A percentile compares a stretch with the other conserved stretches of the same genome.
Conservation (phyloP, 2,329 filamentous ascomycete species). For the Arachnopeziza araneosa region DNA sequence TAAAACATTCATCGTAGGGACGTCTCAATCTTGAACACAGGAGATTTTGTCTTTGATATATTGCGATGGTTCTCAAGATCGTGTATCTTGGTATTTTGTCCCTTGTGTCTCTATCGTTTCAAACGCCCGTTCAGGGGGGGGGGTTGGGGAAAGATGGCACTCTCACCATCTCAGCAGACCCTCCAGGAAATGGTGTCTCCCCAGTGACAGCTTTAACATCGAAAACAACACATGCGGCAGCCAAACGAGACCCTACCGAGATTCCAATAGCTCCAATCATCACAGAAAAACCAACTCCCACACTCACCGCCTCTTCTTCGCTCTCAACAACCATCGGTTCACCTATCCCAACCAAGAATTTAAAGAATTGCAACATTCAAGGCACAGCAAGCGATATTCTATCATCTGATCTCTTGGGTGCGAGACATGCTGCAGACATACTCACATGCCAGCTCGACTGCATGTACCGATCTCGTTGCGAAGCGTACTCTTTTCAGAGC, state of each 20-base stretch:
- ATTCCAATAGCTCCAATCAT: background rate
- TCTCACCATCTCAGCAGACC: background rate
- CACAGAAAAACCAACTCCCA: background rate
- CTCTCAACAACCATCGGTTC: background rate
- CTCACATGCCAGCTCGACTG: conserved; percentile 12
- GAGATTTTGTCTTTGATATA: background rate
- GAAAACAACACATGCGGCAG: background rate
- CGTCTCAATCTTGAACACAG: background rate
- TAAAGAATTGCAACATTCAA: conserved; percentile 13
- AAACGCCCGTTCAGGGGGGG: background rate
- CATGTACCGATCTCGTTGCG: conserved; percentile 9
- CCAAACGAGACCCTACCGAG: background rate
- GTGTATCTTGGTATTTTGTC: background rate
- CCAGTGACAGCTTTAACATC: background rate
- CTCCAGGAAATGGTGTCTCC: background rate
- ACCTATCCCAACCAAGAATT: conserved; percentile 7
- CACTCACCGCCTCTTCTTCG: background rate
- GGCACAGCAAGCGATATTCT: conserved; percentile 5
- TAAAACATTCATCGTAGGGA: background rate
- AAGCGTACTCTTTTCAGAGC: conserved; percentile 10
- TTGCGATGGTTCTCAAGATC: background rate
- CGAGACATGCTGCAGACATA: conserved; percentile 3
- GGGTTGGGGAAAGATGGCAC: background rate
- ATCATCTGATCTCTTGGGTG: conserved; percentile 1
- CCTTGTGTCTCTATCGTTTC: background rate